These are phyloP conservation scores for Neofusicoccum ribis DNA, from an alignment of 2,329 filamentous ascomycete genomes.

Conservation along the genomic window DNA sequence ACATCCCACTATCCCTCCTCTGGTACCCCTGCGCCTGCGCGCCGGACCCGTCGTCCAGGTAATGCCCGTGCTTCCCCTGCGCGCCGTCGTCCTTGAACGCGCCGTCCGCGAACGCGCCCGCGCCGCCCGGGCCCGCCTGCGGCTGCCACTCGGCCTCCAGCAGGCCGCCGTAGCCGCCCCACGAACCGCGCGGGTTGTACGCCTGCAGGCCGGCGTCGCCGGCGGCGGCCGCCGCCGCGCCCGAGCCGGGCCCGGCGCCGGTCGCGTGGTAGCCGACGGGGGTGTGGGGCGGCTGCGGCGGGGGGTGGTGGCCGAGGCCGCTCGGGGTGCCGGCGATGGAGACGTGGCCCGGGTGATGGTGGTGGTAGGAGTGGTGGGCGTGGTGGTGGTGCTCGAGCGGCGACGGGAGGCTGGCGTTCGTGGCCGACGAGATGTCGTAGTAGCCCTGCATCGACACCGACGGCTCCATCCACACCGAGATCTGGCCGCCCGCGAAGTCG, in stretches of 20 bases:
- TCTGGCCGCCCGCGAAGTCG: conserved; percentile 43
- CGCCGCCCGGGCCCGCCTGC: neutral
- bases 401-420: neutral
- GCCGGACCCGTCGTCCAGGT: neutral
- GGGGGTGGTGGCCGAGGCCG: neutral
- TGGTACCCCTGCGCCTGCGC: neutral
- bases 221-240: no score
- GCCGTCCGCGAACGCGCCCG: neutral
- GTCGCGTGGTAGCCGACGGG: neutral
- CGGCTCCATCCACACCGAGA: conserved; percentile 42
- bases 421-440: conserved; percentile 7
- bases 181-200: conserved; percentile 8
- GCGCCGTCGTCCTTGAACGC: neutral
- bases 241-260: neutral
- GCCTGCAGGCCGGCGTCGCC: neutral
- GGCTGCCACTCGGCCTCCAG: neutral
- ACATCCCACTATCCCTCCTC: conserved; percentile 20
- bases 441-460: conserved; percentile 27
- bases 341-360: neutral
- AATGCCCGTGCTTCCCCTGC: conserved; percentile 1
- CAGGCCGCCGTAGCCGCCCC: neutral
- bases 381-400: conserved; percentile 4
- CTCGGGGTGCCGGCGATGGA: neutral
- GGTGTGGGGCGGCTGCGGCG: neutral
- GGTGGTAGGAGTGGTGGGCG: neutral